These are phyloP conservation scores for Plasmodium knowlesi DNA, from an alignment of 169 alveolate genomes.

Conservation along the genomic window DNA sequence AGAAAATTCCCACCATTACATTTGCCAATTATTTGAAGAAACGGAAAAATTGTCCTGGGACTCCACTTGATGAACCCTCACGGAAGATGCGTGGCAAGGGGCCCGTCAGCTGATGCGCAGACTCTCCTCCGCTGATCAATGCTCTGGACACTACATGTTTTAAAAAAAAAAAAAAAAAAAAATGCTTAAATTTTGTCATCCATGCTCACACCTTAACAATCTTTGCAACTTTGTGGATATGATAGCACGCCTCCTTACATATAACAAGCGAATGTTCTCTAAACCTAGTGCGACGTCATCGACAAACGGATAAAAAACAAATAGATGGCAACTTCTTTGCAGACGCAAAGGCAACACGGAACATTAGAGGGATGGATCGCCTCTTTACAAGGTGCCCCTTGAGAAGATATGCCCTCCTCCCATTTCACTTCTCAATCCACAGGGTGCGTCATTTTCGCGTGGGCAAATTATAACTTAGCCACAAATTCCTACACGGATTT, in stretches of 20 bases:
- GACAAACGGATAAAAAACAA: neutral
- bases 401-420: neutral
- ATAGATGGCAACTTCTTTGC: neutral
- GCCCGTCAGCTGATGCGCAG: neutral
- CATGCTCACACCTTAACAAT: neutral
- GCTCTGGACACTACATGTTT: neutral
- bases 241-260: neutral
- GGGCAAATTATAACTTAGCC: neutral
- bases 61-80: neutral
- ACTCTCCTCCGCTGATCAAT: neutral
- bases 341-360: neutral
- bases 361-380: neutral
- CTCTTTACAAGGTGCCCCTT: no score
- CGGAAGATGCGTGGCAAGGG: neutral
- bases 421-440: neutral
- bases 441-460: neutral
- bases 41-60: neutral
- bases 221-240: neutral
- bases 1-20: constrained; percentile 61
- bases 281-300: neutral
- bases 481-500: neutral
- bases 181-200: neutral
- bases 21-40: constrained; percentile 43
- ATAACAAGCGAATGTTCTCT: neutral
- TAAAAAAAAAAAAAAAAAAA: no score